Evolutionary conservation across 805 yeast genomes (phyloP), one percentile per base, ranked within the genome.

Genomic region (Jamesozyma gamospora): DNA sequence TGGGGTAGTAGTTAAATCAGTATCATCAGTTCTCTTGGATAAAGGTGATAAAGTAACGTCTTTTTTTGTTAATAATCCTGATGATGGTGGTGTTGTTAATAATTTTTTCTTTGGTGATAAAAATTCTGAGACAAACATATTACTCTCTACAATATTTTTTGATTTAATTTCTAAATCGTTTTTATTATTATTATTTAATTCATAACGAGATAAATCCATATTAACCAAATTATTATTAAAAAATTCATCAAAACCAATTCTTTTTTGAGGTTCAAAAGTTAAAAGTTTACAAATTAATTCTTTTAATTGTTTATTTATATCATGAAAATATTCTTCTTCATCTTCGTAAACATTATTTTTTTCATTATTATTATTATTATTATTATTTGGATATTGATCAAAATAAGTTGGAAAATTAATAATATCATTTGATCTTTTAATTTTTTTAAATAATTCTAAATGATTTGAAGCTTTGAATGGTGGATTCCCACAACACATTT

Each of bases 381-480:
- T 10, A 17, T 33, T 19, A 35, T 27, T 14, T 4, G 15, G 10
- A 30, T 35, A 35, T 17, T 43, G 32, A 32, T 37, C 41, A 3
- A 82, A 75, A 32, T 74, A 66, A 1, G 74, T 64, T 3, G 96
- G 95, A 56, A 90, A 88, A 24, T 71, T 65, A 32, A 92, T 86
- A 37, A 67, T 69, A 62, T 88, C 95, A 46, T 82, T 79, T 1
- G 85, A 73, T 51, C 74, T 77, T 56, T 88, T 94, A 49, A 92
- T 92, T 54, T 80, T 84, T 60, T 83, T 79, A 53, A 84, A 72
- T 40, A 92, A 70, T 56, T 90, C 96, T 45, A 92, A 78, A 58
- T 90, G 97, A 56, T 92, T 92, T 4, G 82, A 77, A 3, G 98
- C 97, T 48, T 82, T 77, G 60, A 88, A 92, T 0, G 98, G 98